Conservation (phyloP, 2,329 filamentous ascomycete genomes). For the Fusarium sp. region DNA sequence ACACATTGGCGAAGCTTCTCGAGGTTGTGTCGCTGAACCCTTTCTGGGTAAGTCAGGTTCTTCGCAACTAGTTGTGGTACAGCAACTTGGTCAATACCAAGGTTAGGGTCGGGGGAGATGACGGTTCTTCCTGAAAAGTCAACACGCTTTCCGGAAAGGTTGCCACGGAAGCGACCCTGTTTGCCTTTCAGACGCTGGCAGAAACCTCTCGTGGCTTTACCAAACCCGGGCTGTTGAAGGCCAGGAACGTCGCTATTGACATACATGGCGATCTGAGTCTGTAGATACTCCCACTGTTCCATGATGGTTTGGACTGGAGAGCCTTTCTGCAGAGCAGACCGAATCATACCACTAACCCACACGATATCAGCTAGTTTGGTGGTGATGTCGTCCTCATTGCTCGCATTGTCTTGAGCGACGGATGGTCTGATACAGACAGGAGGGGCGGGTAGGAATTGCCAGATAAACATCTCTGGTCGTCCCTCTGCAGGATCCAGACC, state of each 20-base stretch:
- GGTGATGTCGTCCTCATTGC: constrained; percentile 95
- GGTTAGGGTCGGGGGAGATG: constrained; percentile 95
- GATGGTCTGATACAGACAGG: constrained; percentile 95
- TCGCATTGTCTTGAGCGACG: constrained; percentile 90
- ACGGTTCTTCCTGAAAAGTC: constrained; percentile 98
- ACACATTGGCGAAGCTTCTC: constrained; percentile 81
- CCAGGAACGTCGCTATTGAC: constrained; percentile 97
- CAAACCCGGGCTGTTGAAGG: constrained; percentile 85
- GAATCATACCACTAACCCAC: constrained; percentile 88
- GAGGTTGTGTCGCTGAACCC: constrained; percentile 85
- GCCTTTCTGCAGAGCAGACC: constrained; percentile 82
- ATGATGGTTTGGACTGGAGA: constrained; percentile 89
- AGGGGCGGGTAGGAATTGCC: constrained; percentile 94
- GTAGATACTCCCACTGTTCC: constrained; percentile 98
- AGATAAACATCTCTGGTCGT: constrained; percentile 95
- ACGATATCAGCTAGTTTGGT: constrained; percentile 98
- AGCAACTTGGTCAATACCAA: constrained; percentile 92
- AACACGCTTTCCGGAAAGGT: constrained; percentile 96
- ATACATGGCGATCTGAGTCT: constrained; percentile 95
- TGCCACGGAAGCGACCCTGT: constrained; percentile 95
- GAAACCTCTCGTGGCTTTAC: constrained; percentile 91
- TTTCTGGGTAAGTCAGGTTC: constrained; percentile 94
- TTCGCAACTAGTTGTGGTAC: constrained; percentile 92
- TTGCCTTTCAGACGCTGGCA: constrained; percentile 97
- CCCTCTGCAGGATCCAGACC: constrained; percentile 88